A percentile compares a stretch with the other conserved stretches of the same genome.
These are phyloP conservation scores for Scolecobasidium constrictum DNA, from an alignment of 2,329 filamentous ascomycete species.

Conservation along the genomic window DNA sequence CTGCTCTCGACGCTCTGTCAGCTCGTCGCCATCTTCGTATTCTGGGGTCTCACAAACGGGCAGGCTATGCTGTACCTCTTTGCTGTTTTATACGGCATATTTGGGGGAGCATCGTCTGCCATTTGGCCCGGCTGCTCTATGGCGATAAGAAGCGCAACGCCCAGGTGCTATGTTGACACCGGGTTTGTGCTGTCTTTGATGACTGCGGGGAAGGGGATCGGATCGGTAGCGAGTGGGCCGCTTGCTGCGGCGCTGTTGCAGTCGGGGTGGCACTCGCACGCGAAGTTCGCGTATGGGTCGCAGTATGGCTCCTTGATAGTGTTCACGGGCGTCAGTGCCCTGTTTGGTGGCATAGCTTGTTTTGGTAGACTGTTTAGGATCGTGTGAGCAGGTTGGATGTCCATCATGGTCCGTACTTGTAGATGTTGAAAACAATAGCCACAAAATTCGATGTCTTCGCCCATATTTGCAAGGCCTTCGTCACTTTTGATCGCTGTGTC, in stretches of 20 bases:
- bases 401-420: too few relatives aligned
- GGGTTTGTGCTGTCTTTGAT: slow-evolving; percentile 39
- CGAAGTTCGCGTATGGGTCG: slow-evolving; percentile 29
- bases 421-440: too few relatives aligned
- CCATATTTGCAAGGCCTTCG: too few relatives aligned
- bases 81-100: slow-evolving; percentile 29
- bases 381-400: too few relatives aligned
- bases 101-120: slow-evolving; percentile 27
- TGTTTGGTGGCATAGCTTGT: too few relatives aligned
- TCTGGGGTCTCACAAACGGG: slow-evolving; percentile 29
- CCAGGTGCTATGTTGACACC: slow-evolving; percentile 26
- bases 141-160: slow-evolving; percentile 25
- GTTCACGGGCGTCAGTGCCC: slow-evolving; percentile 32
- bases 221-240: slow-evolving; percentile 39
- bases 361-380: too few relatives aligned
- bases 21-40: slow-evolving; percentile 26
- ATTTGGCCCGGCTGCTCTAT: slow-evolving; percentile 35
- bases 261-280: slow-evolving; percentile 11
- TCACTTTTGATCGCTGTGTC: too few relatives aligned
- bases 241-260: slow-evolving; percentile 36
- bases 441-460: too few relatives aligned
- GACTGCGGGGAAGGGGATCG: slow-evolving; percentile 38
- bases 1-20: slow-evolving; percentile 26
- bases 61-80: slow-evolving; percentile 32
- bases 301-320: slow-evolving; percentile 30